A percentile compares a stretch with the other conserved stretches of the same genome.
Conservation (phyloP, 2,329 filamentous ascomycete genomes). For the Thielaviopsis cerberus region DNA sequence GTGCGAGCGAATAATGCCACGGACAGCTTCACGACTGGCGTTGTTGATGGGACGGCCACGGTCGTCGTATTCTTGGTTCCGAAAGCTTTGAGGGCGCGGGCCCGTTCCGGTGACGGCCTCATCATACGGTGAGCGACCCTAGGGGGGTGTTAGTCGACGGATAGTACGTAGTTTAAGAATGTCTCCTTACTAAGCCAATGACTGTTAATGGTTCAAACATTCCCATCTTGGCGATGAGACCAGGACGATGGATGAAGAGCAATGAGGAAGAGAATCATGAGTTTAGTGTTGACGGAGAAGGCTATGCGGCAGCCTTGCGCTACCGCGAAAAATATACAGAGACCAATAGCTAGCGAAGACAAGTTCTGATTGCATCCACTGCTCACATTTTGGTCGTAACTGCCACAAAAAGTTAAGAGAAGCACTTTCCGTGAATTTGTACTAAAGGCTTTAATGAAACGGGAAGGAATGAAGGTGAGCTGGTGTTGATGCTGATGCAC, state of each 20-base stretch:
- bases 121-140: constrained; percentile 44
- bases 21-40: constrained; percentile 34
- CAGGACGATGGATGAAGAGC: not conserved
- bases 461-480: not conserved
- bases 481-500: not conserved
- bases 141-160: not conserved
- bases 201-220: constrained; percentile 38
- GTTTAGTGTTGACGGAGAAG: not conserved
- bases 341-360: not conserved
- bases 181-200: constrained; percentile 34
- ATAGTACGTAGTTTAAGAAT: not conserved
- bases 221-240: constrained; percentile 24
- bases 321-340: not conserved
- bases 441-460: not conserved
- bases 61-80: constrained; percentile 33
- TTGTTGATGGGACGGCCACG: constrained; percentile 37
- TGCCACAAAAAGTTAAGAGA: not conserved
- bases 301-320: not conserved
- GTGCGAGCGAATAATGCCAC: constrained; percentile 38
- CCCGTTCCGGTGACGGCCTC: constrained; percentile 34
- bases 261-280: not conserved
- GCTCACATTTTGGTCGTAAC: not conserved
- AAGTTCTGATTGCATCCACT: not conserved
- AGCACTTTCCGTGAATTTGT: not conserved
- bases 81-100: constrained; percentile 22